Evolutionary conservation across 2,329 filamentous ascomycete species (phyloP).

Genomic region (Mycosphaerella sp.): DNA sequence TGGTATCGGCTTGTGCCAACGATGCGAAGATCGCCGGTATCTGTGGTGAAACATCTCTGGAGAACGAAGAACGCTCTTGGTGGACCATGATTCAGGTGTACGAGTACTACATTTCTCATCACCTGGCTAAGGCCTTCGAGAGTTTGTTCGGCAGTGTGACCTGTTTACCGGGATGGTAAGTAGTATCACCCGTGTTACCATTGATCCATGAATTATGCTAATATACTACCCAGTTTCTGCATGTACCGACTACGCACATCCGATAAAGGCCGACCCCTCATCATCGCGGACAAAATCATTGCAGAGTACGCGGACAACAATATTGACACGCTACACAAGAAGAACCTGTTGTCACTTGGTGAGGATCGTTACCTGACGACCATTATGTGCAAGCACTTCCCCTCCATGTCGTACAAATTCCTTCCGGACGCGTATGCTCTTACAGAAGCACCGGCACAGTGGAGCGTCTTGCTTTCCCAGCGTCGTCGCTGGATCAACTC

Average conservation of each 20-base stretch:
- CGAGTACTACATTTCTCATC: conserved; percentile 98
- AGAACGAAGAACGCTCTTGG: conserved; percentile 93
- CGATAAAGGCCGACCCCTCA: conserved; percentile 88
- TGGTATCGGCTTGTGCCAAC: conserved; percentile 88
- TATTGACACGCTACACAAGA: conserved; percentile 89
- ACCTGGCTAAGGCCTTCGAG: conserved; percentile 94
- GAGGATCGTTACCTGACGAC: conserved; percentile 98
- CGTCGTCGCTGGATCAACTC: conserved; percentile 99
- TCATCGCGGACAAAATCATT: conserved; percentile 85
- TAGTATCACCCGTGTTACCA: conserved; percentile 42
- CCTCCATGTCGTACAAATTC: conserved; percentile 93
- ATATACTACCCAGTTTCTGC: conserved; percentile 75
- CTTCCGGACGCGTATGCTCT: conserved; percentile 86
- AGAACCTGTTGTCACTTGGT: conserved; percentile 88
- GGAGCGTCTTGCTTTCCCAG: conserved; percentile 92
- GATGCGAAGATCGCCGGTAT: conserved; percentile 96
- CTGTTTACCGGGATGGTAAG: conserved; percentile 97
- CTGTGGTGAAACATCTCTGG: conserved; percentile 90
- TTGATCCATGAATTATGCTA: conserved; percentile 18
- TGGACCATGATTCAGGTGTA: conserved; percentile 99
- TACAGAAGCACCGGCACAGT: conserved; percentile 89
- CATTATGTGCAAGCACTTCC: conserved; percentile 97
- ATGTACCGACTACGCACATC: conserved; percentile 96
- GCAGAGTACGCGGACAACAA: conserved; percentile 81
- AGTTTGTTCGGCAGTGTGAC: conserved; percentile 97